Conservation (phyloP, 2,329 filamentous ascomycete genomes). For the Neophaeococcomyces mojaviensis region DNA sequence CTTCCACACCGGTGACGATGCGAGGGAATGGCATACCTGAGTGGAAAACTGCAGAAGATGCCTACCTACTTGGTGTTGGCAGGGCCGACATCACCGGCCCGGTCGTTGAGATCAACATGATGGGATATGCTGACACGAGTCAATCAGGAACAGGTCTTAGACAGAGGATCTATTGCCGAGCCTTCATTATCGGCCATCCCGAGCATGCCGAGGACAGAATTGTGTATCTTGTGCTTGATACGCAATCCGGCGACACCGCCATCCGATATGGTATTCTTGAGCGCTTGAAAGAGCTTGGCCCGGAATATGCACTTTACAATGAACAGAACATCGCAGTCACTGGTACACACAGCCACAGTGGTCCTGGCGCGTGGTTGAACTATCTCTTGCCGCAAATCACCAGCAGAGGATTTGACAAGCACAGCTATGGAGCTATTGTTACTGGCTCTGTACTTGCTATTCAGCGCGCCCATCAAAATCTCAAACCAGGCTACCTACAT, state of each 20-base stretch:
- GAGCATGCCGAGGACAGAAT: conserved; percentile 63
- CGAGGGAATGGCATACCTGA: not conserved
- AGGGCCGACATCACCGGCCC: conserved; percentile 71
- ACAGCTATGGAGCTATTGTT: conserved; percentile 84
- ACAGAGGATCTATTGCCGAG: conserved; percentile 79
- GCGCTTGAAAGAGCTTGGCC: conserved; percentile 60
- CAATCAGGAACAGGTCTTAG: conserved; percentile 78
- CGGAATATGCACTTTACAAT: conserved; percentile 66
- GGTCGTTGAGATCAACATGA: conserved; percentile 82
- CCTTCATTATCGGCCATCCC: conserved; percentile 74
- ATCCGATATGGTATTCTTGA: conserved; percentile 80
- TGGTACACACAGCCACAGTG: conserved; percentile 87
- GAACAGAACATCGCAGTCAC: conserved; percentile 80
- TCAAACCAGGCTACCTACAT: conserved; percentile 63
- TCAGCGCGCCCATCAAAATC: conserved; percentile 65
- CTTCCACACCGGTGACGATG: not conserved
- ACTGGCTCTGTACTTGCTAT: conserved; percentile 78
- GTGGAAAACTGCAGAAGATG: conserved; percentile 20
- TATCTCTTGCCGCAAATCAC: conserved; percentile 90
- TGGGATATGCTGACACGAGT: conserved; percentile 80
- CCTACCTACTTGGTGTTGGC: conserved; percentile 60
- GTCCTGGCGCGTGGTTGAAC: conserved; percentile 88
- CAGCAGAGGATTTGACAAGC: conserved; percentile 73
- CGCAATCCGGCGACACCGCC: conserved; percentile 80
- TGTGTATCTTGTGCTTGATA: conserved; percentile 81